Percentiles rank a stretch among this genome's conserved stretches.
phyloP scores from a whole-genome alignment of 441 rosid genomes.

The Eruca vesicaria region DNA sequence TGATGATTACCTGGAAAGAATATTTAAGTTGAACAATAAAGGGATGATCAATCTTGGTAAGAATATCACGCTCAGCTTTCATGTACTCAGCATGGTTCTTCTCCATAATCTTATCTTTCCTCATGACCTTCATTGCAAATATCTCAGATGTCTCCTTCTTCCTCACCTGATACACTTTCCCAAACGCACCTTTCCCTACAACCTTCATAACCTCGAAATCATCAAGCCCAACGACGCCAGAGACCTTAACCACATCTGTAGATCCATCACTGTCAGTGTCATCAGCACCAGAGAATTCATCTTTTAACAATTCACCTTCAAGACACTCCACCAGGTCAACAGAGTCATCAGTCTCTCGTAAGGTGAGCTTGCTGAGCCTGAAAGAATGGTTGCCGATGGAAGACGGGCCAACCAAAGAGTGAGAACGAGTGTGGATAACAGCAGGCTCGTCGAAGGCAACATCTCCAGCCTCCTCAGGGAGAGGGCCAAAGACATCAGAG shows the following conservation, averaged over 20 bases:
- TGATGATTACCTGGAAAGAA: constrained; percentile 73
- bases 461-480: constrained; percentile 40
- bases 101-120: constrained; percentile 95
- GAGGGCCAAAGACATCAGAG: constrained; percentile 89
- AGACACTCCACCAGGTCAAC: constrained; percentile 46
- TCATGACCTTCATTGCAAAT: constrained; percentile 96
- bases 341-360: constrained; percentile 51
- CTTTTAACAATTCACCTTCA: constrained; percentile 33
- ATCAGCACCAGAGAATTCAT: constrained; percentile 40
- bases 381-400: constrained; percentile 51
- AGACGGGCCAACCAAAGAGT: constrained; percentile 85
- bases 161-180: constrained; percentile 88
- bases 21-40: constrained; percentile 86
- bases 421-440: constrained; percentile 72
- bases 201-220: constrained; percentile 90
- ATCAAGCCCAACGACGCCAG: constrained; percentile 55
- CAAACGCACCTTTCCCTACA: constrained; percentile 98
- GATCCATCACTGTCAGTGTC: constrained; percentile 27
- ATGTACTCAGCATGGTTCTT: constrained; percentile 89
- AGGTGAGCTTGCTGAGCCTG: constrained; percentile 63
- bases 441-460: constrained; percentile 63
- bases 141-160: constrained; percentile 78
- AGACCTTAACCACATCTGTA: constrained; percentile 24
- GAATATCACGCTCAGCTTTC: constrained; percentile 93
- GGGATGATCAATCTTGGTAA: constrained; percentile 83